Evolutionary conservation across 2,329 filamentous ascomycete species (phyloP), one percentile per base, ranked within the genome.

Genomic region (Cryphonectria nitschkei): DNA sequence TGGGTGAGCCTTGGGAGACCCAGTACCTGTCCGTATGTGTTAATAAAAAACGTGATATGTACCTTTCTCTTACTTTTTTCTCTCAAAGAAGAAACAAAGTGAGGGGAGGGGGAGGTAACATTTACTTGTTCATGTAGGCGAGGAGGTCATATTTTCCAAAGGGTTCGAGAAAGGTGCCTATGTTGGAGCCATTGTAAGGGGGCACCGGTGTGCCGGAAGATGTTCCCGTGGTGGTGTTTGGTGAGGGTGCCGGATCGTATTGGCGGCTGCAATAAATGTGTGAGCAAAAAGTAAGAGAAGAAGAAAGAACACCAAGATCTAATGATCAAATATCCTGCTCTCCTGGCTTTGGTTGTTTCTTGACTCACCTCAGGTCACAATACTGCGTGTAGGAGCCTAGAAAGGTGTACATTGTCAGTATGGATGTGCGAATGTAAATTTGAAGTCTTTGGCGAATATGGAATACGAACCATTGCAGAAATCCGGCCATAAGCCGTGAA

Each of bases 361-460:
- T n/a, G 19, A 60, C 56, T 67, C 70, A 81, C 78, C 75, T 81
- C 65, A 90, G 77, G 76, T 92, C 90, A 79, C 90, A 92, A 79
- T 91, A 92, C 73, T 92, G 89, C 0, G 88, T 90, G 77, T 88
- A 92, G 0, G 84, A 85, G 63, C 88, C 87, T 80, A 84, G 81
- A 74, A 83, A 26, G 22, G n/a, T 26, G 22, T 50, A 22, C 22
- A 29, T 72, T 60, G 60, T 39, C 5, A 69, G 16, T 22, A 54
- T 61, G 63, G 9, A 19, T 9, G 37, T 32, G 16, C 3, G 13
- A 34, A 4, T 32, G 3, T 22, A 14, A 7, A 2, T 22, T 39
- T 26, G n/a, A 7, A 16, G 32, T n/a, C 26, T 14, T 19, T 11
- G 16, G 50, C 22, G 41, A n/a, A 2, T 7, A 7, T 14, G 11